Conservation (phyloP, 2,329 filamentous ascomycete species). For the Aspergillus arachidicola region DNA sequence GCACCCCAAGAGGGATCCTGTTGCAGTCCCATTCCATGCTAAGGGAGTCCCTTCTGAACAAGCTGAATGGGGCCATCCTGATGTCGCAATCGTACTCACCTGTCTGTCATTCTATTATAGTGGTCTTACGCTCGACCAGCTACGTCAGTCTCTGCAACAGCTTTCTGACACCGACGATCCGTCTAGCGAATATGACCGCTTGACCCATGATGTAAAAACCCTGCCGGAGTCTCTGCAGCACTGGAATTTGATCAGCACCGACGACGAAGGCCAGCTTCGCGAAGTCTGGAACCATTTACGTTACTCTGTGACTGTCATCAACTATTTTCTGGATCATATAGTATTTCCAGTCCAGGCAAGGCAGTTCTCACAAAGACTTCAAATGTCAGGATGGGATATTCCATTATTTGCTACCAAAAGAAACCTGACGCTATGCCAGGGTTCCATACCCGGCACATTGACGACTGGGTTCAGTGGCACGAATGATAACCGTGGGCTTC, state of each 20-base stretch:
- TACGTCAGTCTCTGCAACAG: slow-evolving; percentile 53
- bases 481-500: slow-evolving; percentile 63
- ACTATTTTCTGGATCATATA: slow-evolving; percentile 65
- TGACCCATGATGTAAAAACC: slow-evolving; percentile 42
- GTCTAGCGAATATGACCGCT: slow-evolving; percentile 57
- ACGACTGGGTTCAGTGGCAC: slow-evolving; percentile 75
- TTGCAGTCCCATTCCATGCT: slow-evolving; percentile 67
- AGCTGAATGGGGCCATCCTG: slow-evolving; percentile 69
- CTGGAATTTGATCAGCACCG: slow-evolving; percentile 62
- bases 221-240: slow-evolving; percentile 53
- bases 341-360: slow-evolving; percentile 68
- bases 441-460: slow-evolving; percentile 16
- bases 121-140: slow-evolving; percentile 55
- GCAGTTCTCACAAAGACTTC: slow-evolving; percentile 65
- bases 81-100: slow-evolving; percentile 67
- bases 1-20: slow-evolving; percentile 49
- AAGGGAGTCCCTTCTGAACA: slow-evolving; percentile 66
- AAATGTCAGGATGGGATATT: slow-evolving; percentile 70
- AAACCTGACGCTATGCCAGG: neutral
- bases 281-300: slow-evolving; percentile 56
- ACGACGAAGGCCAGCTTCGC: slow-evolving; percentile 56
- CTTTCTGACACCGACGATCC: slow-evolving; percentile 61
- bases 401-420: slow-evolving; percentile 45
- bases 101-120: slow-evolving; percentile 69
- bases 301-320: slow-evolving; percentile 53